phyloP scores from a whole-genome alignment of 1,284 basidiomycete genomes.

The Ustilago loliicola region DNA sequence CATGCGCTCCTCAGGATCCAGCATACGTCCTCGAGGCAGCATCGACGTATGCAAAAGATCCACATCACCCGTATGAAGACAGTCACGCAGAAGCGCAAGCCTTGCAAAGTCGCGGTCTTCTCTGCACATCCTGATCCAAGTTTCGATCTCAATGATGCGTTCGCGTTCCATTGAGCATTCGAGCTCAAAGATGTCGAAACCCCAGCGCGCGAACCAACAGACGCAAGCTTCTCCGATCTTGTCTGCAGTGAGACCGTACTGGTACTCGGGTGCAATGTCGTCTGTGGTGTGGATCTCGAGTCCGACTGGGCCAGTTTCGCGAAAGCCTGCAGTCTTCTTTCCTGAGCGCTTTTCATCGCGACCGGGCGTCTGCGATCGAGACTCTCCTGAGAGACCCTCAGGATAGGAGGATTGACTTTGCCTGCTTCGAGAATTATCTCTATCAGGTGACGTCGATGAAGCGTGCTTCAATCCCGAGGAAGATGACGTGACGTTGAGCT shows the following conservation, averaged over 20 bases:
- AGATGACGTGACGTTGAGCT: conserved; percentile 19
- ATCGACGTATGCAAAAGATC: conserved; percentile 48
- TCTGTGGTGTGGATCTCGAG: not conserved
- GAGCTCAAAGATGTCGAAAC: conserved; percentile 79
- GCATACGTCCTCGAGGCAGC: conserved; percentile 52
- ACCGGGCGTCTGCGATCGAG: not conserved
- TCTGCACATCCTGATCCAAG: conserved; percentile 39
- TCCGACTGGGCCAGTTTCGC: conserved; percentile 14
- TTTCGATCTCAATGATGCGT: conserved; percentile 44
- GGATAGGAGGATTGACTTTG: not conserved
- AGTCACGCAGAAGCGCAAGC: conserved; percentile 36
- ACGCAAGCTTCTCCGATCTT: conserved; percentile 90
- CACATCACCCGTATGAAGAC: conserved; percentile 49
- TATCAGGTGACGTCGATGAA: not conserved
- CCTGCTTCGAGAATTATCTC: not conserved
- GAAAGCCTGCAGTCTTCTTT: conserved; percentile 39
- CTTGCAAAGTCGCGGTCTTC: conserved; percentile 31
- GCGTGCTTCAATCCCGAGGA: conserved; percentile 5
- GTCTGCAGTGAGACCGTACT: conserved; percentile 80
- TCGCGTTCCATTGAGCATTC: conserved; percentile 74
- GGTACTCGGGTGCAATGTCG: conserved; percentile 30
- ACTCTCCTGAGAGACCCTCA: not conserved
- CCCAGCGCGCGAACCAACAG: conserved; percentile 91
- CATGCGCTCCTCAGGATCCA: conserved; percentile 39
- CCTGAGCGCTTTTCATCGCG: conserved; percentile 24